Evolutionary conservation across 2,329 filamentous ascomycete genomes (phyloP).

Genomic region (Beauveria sp.): DNA sequence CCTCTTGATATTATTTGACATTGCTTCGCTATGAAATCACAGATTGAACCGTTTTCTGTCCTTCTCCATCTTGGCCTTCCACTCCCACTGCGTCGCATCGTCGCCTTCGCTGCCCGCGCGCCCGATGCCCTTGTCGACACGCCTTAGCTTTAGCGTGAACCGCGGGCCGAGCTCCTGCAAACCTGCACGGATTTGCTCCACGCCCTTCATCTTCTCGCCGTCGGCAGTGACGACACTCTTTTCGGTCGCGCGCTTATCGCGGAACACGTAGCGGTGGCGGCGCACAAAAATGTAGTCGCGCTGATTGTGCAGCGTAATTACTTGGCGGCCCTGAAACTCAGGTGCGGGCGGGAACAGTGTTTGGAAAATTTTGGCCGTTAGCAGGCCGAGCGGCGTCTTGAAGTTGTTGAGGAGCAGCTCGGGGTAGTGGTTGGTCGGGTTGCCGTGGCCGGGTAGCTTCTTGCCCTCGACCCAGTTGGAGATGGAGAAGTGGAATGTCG

Average conservation of each 20-base stretch:
- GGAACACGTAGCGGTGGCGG: slow-evolving; percentile 84
- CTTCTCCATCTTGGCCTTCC: slow-evolving; percentile 95
- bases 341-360: slow-evolving; percentile 60
- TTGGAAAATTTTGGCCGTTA: slow-evolving; percentile 76
- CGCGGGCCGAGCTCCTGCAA: slow-evolving; percentile 81
- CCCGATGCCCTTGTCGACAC: slow-evolving; percentile 83
- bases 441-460: slow-evolving; percentile 80
- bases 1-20: neutral
- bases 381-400: slow-evolving; percentile 79
- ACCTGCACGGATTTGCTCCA: slow-evolving; percentile 77
- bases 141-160: slow-evolving; percentile 72
- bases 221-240: slow-evolving; percentile 78
- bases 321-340: slow-evolving; percentile 78
- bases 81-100: slow-evolving; percentile 85
- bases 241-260: slow-evolving; percentile 79
- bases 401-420: slow-evolving; percentile 93
- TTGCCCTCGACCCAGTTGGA: slow-evolving; percentile 86
- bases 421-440: slow-evolving; percentile 81
- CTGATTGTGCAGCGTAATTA: slow-evolving; percentile 89
- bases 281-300: slow-evolving; percentile 93
- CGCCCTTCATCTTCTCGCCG: slow-evolving; percentile 75
- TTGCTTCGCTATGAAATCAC: slow-evolving; percentile 33
- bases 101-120: slow-evolving; percentile 59
- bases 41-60: slow-evolving; percentile 88
- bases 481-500: slow-evolving; percentile 88